Conservation (phyloP, 768 basidiomycete genomes). For the Lyophyllum shimeji region DNA sequence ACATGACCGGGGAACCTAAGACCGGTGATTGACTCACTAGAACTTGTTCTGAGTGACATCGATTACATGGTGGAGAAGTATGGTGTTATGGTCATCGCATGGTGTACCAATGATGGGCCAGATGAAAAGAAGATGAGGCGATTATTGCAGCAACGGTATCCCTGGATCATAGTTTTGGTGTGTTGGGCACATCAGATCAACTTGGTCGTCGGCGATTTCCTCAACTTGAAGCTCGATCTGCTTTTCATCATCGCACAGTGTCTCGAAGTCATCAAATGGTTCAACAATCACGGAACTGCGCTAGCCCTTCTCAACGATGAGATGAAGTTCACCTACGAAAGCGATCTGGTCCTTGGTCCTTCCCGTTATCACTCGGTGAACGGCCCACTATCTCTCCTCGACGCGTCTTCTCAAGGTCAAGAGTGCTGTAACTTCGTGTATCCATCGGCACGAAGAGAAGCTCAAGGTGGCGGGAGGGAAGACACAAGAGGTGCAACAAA, state of each 20-base stretch:
- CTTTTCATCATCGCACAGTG: constrained; percentile 14
- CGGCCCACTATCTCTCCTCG: constrained; percentile 18
- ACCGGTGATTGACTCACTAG: too few relatives aligned
- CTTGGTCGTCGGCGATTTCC: constrained; percentile 29
- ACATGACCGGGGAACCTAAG: too few relatives aligned
- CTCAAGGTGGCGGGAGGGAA: background rate
- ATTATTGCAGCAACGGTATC: constrained; percentile 4
- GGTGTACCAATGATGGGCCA: constrained; percentile 23
- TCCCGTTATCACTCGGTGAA: constrained; percentile 21
- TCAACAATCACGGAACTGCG: constrained; percentile 21
- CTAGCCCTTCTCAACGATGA: background rate
- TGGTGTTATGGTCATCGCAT: constrained; percentile 19
- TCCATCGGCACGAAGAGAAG: background rate
- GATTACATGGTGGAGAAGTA: too few relatives aligned
- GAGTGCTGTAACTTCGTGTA: background rate
- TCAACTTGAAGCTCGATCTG: constrained; percentile 16
- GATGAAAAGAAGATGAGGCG: constrained; percentile 23
- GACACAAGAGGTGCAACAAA: background rate
- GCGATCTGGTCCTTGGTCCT: constrained; percentile 10
- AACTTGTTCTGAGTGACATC: too few relatives aligned
- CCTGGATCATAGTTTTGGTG: constrained; percentile 14
- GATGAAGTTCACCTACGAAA: background rate
- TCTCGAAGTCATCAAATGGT: constrained; percentile 27
- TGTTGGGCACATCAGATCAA: constrained; percentile 30
- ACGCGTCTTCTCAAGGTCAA: constrained; percentile 15